Evolutionary conservation across 2,329 filamentous ascomycete species (phyloP).

Genomic region (Ceratocystis cubensis): DNA sequence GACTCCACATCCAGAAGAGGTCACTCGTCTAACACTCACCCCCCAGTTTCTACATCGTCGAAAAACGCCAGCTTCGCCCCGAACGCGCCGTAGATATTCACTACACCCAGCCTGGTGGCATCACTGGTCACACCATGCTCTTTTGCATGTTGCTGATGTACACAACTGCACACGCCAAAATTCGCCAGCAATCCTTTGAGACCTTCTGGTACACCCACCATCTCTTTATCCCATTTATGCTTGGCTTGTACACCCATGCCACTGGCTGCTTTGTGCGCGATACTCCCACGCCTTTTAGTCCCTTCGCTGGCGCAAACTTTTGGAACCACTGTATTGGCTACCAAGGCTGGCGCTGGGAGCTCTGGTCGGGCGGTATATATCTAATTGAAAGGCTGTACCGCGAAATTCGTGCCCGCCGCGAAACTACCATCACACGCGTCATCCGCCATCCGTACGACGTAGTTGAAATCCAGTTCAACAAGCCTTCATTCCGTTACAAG

Average conservation of each 20-base stretch:
- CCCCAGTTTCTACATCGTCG: conserved; percentile 73
- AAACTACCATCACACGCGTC: conserved; percentile 84
- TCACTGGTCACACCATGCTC: conserved; percentile 95
- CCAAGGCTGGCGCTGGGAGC: conserved; percentile 93
- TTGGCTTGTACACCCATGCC: conserved; percentile 91
- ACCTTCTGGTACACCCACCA: conserved; percentile 99
- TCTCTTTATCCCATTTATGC: conserved; percentile 86
- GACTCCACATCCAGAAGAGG: too few relatives aligned
- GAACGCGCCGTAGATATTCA: conserved; percentile 79
- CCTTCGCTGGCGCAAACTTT: conserved; percentile 69
- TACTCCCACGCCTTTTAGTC: conserved; percentile 56
- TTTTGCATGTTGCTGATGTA: conserved; percentile 98
- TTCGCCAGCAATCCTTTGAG: conserved; percentile 93
- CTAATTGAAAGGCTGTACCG: conserved; percentile 80
- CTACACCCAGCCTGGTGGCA: conserved; percentile 75
- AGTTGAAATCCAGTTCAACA: conserved; percentile 80
- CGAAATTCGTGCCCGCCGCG: conserved; percentile 70
- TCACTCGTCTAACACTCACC: not conserved
- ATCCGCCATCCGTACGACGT: conserved; percentile 91
- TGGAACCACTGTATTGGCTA: conserved; percentile 94
- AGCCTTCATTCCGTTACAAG: conserved; percentile 85
- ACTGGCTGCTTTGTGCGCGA: conserved; percentile 94
- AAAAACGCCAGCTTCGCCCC: conserved; percentile 68
- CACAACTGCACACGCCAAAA: conserved; percentile 84
- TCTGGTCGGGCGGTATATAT: conserved; percentile 75